phyloP scores from a whole-genome alignment of 164 flowering plant genomes.

The Sextonia rubra region DNA sequence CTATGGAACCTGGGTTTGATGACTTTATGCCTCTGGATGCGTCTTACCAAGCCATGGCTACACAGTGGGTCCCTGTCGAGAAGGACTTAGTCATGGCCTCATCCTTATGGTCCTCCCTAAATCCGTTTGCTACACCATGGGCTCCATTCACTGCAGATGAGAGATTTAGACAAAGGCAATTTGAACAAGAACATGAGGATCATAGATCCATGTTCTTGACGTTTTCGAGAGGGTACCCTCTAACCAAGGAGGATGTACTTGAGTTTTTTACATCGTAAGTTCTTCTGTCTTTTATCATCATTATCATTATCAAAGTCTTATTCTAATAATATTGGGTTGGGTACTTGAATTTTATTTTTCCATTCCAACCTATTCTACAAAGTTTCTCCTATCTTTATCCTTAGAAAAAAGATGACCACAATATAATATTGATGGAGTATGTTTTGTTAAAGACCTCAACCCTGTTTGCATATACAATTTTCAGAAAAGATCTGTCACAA shows the following conservation, averaged over 20 bases:
- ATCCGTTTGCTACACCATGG: constrained; percentile 3
- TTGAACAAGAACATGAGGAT: neutral
- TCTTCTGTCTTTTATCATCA: neutral
- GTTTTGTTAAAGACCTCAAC: too few species aligned
- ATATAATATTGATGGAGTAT: too few species aligned
- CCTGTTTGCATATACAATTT: too few species aligned
- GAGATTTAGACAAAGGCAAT: too few species aligned
- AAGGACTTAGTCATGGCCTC: neutral
- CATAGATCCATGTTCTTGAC: constrained; percentile 14
- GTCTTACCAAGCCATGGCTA: neutral
- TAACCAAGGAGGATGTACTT: neutral
- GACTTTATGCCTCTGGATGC: neutral
- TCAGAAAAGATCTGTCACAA: too few species aligned
- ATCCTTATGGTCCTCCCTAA: neutral
- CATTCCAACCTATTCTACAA: too few species aligned
- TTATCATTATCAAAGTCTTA: too few species aligned
- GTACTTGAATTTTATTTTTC: too few species aligned
- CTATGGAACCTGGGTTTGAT: neutral
- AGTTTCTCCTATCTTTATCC: too few species aligned
- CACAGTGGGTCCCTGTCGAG: neutral
- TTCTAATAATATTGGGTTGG: too few species aligned
- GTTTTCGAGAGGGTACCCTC: constrained; percentile 12
- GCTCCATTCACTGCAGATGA: neutral
- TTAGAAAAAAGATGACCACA: too few species aligned
- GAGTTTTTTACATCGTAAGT: constrained; percentile 8